phyloP scores from a whole-genome alignment of 2,329 filamentous ascomycete genomes.

The Coniochaeta hoffmannii region DNA sequence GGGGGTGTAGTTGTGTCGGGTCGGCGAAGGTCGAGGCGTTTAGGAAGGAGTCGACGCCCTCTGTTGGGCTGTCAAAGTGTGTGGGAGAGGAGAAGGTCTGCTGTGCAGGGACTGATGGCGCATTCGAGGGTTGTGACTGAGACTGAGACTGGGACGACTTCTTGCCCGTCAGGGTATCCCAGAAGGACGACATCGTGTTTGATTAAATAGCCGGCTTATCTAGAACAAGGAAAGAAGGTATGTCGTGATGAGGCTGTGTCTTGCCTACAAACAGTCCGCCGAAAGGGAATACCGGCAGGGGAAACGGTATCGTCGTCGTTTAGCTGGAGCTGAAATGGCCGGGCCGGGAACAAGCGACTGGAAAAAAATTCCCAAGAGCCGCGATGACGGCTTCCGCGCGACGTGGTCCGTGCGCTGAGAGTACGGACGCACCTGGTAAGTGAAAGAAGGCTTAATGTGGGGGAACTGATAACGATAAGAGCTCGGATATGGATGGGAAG shows the following conservation, averaged over 20 bases:
- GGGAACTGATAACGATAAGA: background rate
- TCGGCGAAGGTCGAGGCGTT: conserved; percentile 71
- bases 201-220: background rate
- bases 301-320: background rate
- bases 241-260: background rate
- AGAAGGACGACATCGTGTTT: conserved; percentile 25
- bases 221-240: background rate
- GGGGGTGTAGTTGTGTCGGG: conserved; percentile 81
- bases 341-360: conserved; percentile 1
- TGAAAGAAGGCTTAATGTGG: background rate
- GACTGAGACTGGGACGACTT: conserved; percentile 42
- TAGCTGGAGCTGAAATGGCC: background rate
- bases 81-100: conserved; percentile 44
- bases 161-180: conserved; percentile 55
- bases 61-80: conserved; percentile 55
- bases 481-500: background rate
- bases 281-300: background rate
- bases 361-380: conserved; percentile 3
- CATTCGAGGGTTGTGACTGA: conserved; percentile 41
- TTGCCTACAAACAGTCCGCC: background rate
- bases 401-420: background rate
- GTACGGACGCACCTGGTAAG: background rate
- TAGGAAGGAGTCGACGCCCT: conserved; percentile 83
- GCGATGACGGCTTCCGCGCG: conserved; percentile 1
- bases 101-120: conserved; percentile 5